These are phyloP conservation scores for Solanum dulcamara DNA, from an alignment of 257 asterid genomes.

Conservation along the genomic window DNA sequence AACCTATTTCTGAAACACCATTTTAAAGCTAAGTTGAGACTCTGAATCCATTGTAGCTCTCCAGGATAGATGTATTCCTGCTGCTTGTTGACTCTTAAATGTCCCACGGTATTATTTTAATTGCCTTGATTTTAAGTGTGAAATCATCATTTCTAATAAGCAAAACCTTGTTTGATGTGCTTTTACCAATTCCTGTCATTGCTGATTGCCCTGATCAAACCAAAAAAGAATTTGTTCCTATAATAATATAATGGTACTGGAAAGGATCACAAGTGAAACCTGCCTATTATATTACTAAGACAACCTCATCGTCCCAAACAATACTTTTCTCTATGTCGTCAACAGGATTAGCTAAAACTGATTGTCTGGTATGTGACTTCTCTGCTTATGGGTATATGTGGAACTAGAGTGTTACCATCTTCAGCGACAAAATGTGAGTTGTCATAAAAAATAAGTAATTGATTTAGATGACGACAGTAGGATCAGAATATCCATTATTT, in stretches of 20 bases:
- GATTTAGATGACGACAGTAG: neutral
- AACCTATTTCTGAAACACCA: neutral
- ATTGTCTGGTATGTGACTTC: neutral
- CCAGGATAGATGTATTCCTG: neutral
- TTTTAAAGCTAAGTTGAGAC: neutral
- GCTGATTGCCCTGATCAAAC: neutral
- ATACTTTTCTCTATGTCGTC: neutral
- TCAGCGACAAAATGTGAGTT: neutral
- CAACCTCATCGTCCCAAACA: neutral
- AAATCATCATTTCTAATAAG: neutral
- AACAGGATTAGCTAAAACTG: neutral
- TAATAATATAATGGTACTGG: neutral
- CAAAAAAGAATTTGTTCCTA: neutral
- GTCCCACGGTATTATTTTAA: neutral
- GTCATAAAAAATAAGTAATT: neutral
- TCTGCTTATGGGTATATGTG: neutral
- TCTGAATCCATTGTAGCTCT: neutral
- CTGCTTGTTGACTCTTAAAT: neutral
- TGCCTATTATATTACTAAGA: neutral
- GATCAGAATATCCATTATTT: neutral
- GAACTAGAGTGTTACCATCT: neutral
- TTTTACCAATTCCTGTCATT: neutral
- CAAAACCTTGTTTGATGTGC: neutral
- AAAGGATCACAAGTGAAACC: neutral
- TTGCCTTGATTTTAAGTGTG: neutral